Percentiles rank a stretch among this genome's conserved stretches.
phyloP scores from a whole-genome alignment of 1,139 yeast species.

The Taphrina pruni region DNA sequence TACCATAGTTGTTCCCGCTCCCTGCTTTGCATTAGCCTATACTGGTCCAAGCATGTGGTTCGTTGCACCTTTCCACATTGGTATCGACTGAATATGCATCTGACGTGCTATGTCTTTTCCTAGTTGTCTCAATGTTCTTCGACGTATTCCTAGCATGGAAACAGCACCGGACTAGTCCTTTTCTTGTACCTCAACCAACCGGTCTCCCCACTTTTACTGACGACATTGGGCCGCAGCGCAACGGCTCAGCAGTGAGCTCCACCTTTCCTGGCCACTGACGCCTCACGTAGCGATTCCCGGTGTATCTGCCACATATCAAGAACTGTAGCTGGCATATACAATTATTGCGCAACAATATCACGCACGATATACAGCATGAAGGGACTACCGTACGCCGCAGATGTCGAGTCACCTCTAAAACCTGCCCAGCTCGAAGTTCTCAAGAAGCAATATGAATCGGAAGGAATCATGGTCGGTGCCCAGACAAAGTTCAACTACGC shows the following conservation, averaged over 20 bases:
- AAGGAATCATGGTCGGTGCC: conserved; percentile 76
- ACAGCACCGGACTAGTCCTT: background rate
- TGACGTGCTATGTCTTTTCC: background rate
- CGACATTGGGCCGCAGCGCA: conserved; percentile 6
- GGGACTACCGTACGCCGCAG: conserved; percentile 41
- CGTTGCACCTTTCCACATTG: conserved; percentile 34
- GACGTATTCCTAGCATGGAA: background rate
- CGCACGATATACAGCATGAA: conserved; percentile 1
- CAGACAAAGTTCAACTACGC: conserved; percentile 93
- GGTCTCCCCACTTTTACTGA: conserved; percentile 10
- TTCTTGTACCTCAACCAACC: background rate
- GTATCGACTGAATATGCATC: conserved; percentile 38
- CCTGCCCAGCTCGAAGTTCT: conserved; percentile 76
- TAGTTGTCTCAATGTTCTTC: background rate
- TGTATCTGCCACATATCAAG: background rate
- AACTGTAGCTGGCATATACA: background rate
- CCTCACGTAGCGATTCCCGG: background rate
- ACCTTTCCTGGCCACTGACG: background rate
- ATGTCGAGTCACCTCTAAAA: conserved; percentile 61
- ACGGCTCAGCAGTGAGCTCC: conserved; percentile 9
- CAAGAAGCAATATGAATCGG: conserved; percentile 77
- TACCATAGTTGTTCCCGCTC: conserved; percentile 78
- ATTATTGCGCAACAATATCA: too few relatives aligned
- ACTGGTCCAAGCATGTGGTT: background rate
- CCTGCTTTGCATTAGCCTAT: conserved; percentile 52